These are phyloP conservation scores for Xylaria arbuscula DNA, from an alignment of 2,329 filamentous ascomycete species.

Conservation along the genomic window DNA sequence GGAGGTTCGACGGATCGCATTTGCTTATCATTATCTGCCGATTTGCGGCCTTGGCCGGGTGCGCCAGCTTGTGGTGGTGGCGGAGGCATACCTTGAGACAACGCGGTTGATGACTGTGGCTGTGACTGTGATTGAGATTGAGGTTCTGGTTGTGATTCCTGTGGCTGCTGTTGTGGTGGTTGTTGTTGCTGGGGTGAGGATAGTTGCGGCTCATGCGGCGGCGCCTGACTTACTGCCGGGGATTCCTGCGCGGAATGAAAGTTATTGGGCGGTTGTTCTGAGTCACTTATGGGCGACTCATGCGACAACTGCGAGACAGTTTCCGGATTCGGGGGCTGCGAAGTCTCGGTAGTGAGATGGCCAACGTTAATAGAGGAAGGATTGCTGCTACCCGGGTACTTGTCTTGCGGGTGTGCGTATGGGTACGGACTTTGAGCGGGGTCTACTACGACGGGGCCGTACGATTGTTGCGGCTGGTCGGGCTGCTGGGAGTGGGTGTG, in stretches of 20 bases:
- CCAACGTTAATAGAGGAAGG: constrained; percentile 45
- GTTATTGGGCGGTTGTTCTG: constrained; percentile 57
- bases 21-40: constrained; percentile 61
- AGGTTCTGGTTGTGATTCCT: constrained; percentile 41
- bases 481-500: constrained; percentile 30
- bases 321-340: constrained; percentile 64
- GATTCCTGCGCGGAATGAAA: constrained; percentile 59
- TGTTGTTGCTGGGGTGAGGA: constrained; percentile 43
- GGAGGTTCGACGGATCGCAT: constrained; percentile 58
- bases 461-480: constrained; percentile 53
- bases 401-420: constrained; percentile 50
- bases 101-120: constrained; percentile 41
- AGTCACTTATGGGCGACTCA: constrained; percentile 67
- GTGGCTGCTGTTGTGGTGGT: constrained; percentile 37
- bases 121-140: constrained; percentile 42
- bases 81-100: constrained; percentile 61
- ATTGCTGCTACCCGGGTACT: constrained; percentile 47
- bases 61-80: constrained; percentile 53
- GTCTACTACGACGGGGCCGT: constrained; percentile 56
- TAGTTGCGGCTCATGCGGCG: constrained; percentile 44
- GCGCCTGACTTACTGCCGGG: constrained; percentile 53
- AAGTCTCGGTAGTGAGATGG: constrained; percentile 47
- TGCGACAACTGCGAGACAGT: constrained; percentile 71
- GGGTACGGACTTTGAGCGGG: constrained; percentile 53
- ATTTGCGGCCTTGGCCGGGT: constrained; percentile 58